Evolutionary conservation across 371 early-diverging fungal species (phyloP), one percentile per base, ranked within the genome.

Genomic region (Saksenaea vasiformis): DNA sequence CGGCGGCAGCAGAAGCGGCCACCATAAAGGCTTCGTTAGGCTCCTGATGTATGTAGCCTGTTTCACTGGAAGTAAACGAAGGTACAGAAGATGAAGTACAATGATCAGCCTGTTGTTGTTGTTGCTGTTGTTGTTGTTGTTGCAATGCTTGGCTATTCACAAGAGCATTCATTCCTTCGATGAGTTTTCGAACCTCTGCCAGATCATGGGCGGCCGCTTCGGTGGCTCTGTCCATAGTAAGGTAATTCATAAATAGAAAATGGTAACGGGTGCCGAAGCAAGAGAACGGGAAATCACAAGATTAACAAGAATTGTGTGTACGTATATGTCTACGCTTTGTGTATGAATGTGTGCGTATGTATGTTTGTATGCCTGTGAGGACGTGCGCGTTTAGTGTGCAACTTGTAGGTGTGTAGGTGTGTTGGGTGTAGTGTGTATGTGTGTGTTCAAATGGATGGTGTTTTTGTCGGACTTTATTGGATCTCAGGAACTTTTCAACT

Each of bases 141-240:
- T 70, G 76, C 47, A 67, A 62, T 14, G 68, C 61, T 61, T 74
- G 78, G 26, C 69, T 74, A 36, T 70, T 71, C 27, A 79, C 76
- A 8, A 82, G 64, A 15, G 79, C 77, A 62, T 74, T 81, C 79
- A 82, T 82, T 31, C 79, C 76, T 60, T 82, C 82, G 47, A 82
- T 79, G 26, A 82, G 70, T 57, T 82, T 82, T 58, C 82, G 58
- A 14, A 82, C 79, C 63, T 82, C 79, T 53, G 82, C 82, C 54
- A 82, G 62, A 60, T 82, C 79, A 41, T 74, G 79, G 11, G 79
- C 82, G 58, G 80, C 80, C 62, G 76, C 74, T 68, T 79, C 79
- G n/a, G 79, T 68, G 54, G 76, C 79, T 74, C 79, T 76, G 54
- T 79, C 79, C 76, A 79, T 66, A 44, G 61, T 41, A 22, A 67